Base-by-base conservation (phyloP, 176 grass and related monocot genomes). In the Lolium rigidum region DNA sequence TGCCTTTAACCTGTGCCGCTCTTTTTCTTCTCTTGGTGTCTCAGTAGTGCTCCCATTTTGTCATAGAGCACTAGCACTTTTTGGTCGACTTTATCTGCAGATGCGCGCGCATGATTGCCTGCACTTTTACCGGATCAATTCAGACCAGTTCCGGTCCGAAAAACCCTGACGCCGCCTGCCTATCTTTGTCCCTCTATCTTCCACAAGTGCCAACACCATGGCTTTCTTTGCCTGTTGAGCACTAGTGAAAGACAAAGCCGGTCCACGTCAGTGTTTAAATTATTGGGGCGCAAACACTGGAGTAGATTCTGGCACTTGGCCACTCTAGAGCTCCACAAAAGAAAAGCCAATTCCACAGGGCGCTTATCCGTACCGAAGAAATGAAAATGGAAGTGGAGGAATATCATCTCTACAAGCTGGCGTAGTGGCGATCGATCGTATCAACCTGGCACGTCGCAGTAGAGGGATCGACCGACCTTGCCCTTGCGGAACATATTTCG, bases 251-350 rank as follows among this genome's bases (percentile, higher is more conserved):
- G 12, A 13, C 28, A 37, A 8, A 28, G 24, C 65, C 17, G 6
- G 54, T 43, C 85, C 3, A 25, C 77, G 9, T 59, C 66, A 39
- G 17, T 9, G 2, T 35, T 73, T 44, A 35, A 86, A 86, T 86
- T 80, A 86, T 80, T 74, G 76, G 24, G 38, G 77, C 43, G 38
- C 20, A 5, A 31, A 12, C 9, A 43, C 10, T 20, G 26, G 25
- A 54, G 79, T 14, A 82, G 3, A 68, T 69, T n/a, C 65, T 9
- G 13, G 57, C 37, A 43, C 67, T 82, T 82, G 39, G 31, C 66
- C 25, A 10, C 21, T 83, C 9, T 26, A 20, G 8, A 4, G 37
- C 66, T 44, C 26, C 22, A 74, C 22, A 21, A n/a, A n/a, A 49
- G 54, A n/a, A 35, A 49, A 43, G 59, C 9, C 16, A 59, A 74